Evolutionary conservation across 805 yeast species (phyloP).

Genomic region (Kuraishia hungarica): DNA sequence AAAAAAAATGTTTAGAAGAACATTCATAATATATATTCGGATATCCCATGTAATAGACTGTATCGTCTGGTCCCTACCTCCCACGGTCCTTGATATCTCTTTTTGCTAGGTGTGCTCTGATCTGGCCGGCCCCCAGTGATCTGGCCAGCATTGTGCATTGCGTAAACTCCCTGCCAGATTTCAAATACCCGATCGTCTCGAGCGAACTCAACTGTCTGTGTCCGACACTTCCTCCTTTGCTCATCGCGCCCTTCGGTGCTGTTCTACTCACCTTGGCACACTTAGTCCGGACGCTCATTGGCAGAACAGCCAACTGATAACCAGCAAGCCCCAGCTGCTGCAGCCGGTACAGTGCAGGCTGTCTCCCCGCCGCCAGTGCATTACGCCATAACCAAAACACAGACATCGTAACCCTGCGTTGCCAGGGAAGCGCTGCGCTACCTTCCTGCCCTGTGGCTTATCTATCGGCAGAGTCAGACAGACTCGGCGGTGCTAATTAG

Average conservation of each 20-base stretch:
- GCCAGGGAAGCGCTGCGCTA: background rate
- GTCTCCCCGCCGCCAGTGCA: background rate
- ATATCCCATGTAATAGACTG: too few relatives aligned
- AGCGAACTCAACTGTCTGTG: background rate
- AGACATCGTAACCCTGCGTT: background rate
- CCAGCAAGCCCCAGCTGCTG: background rate
- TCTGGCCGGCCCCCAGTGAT: too few relatives aligned
- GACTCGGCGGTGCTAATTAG: background rate
- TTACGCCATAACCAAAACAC: background rate
- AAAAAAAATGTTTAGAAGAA: too few relatives aligned
- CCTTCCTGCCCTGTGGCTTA: background rate
- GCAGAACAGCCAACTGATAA: background rate
- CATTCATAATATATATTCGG: too few relatives aligned
- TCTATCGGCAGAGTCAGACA: background rate
- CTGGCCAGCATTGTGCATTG: too few relatives aligned
- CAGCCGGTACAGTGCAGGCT: background rate
- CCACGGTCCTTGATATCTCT: too few relatives aligned
- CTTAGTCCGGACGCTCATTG: background rate
- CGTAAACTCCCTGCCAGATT: too few relatives aligned
- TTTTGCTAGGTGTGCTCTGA: too few relatives aligned
- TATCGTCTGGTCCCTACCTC: too few relatives aligned
- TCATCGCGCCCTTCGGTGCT: too few relatives aligned
- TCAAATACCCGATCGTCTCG: too few relatives aligned
- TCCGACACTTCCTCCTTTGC: background rate
- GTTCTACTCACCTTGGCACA: background rate